Evolutionary conservation across 208 protist genomes (phyloP), one percentile per base, ranked within the genome.

Genomic region (Acanthamoeba triangularis): DNA sequence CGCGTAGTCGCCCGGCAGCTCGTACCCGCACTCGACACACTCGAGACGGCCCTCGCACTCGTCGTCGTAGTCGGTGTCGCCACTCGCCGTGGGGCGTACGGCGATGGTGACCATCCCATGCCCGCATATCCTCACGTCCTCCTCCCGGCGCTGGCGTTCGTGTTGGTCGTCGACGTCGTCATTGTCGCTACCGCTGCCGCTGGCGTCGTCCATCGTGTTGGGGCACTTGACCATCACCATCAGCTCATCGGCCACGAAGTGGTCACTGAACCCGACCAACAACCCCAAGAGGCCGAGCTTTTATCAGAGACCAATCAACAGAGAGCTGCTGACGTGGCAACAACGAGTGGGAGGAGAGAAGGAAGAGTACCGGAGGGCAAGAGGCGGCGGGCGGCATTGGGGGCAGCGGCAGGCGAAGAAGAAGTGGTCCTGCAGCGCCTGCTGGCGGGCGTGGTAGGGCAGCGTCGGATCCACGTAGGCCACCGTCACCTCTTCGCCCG

Each of bases 221-320:
- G 80, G 80, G 30, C 80, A 88, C 80, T 88, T 88, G 30, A 88
- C 41, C 80, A 88, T 88, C 52, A 88, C 80, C 80, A 88, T 54
- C 80, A 88, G 80, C 80, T 88, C 80, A 23, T 88, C 80, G 6
- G 80, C 80, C 44, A 88, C 80, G 30, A 44, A 88, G 52, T 65
- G 33, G 18, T 88, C 80, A 25, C 80, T 88, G 10, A 16, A n/a
- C 37, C 16, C 7, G 18, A 65, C 1, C 59, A 63, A 7, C 59
- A 13, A 61, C 59, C 5, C 16, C 59, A 65, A 65, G 1, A 65
- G 59, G 59, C 23, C 18, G 6, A 35, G 33, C 7, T 5, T 80
- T n/a, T 16, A 37, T 30, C n/a, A 78, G 30, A 78, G 69, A 28
- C 37, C 37, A 41, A 41, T 41, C 37, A 3, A 65, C 20, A 7